Percentiles rank a stretch among this genome's conserved stretches.
Evolutionary conservation across 768 basidiomycete species (phyloP).

Genomic region (Mycena haematopus): DNA sequence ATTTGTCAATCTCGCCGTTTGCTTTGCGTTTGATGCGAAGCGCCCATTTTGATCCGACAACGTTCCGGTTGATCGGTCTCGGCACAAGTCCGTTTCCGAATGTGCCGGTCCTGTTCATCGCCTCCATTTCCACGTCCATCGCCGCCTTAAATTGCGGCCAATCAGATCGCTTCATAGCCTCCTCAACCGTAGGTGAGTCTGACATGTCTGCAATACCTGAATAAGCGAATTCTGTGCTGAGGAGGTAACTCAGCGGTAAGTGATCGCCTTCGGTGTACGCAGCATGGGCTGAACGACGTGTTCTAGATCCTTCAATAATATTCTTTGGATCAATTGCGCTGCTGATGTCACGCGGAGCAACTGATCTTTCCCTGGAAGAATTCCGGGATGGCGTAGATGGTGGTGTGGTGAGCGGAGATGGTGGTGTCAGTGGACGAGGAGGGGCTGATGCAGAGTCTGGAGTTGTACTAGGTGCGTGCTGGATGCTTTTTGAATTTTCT

Average conservation of each 20-base stretch:
- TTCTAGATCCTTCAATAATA: constrained; percentile 17
- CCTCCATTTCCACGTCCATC: constrained; percentile 19
- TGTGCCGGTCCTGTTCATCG: constrained; percentile 14
- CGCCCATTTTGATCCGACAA: constrained; percentile 37
- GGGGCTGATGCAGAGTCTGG: background rate
- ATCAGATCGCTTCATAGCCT: constrained; percentile 9
- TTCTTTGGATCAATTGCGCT: constrained; percentile 18
- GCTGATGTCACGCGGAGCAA: constrained; percentile 17
- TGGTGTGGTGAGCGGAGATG: constrained; percentile 19
- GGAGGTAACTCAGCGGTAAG: background rate
- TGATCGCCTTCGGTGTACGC: background rate
- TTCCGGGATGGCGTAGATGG: constrained; percentile 8
- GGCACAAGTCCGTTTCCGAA: constrained; percentile 29
- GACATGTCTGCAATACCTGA: constrained; percentile 2
- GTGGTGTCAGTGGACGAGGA: background rate
- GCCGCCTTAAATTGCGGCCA: constrained; percentile 16
- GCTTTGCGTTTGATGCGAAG: constrained; percentile 41
- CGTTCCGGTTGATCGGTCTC: constrained; percentile 30
- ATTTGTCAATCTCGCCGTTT: constrained; percentile 37
- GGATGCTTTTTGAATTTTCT: constrained; percentile 19
- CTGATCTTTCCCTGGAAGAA: background rate
- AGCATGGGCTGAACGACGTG: constrained; percentile 7
- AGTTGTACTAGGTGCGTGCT: constrained; percentile 21
- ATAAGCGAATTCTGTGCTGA: constrained; percentile 8
- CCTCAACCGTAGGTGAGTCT: constrained; percentile 18